Percentiles rank a stretch among this genome's conserved stretches.
Evolutionary conservation across 108 stramenopile species (phyloP).

Genomic region (Fistulifera pelliculosa): DNA sequence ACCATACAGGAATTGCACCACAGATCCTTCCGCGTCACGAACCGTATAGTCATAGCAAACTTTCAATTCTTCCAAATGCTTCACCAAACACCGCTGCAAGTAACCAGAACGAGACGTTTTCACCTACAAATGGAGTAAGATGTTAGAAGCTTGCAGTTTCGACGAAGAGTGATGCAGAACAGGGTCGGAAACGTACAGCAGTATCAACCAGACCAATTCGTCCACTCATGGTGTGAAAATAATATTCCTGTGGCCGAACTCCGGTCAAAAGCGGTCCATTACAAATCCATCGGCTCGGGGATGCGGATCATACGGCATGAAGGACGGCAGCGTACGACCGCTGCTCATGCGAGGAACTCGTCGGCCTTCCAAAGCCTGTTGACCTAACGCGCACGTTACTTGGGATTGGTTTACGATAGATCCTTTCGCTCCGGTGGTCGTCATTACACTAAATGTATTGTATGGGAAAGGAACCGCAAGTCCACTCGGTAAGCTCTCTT

Average conservation of each 20-base stretch:
- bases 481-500: constrained; percentile 92
- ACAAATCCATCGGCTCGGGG: constrained; percentile 99
- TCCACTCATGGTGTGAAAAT: constrained; percentile 99
- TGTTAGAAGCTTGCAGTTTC: constrained; percentile 21
- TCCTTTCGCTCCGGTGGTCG: constrained; percentile 97
- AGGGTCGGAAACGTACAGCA: constrained; percentile 44
- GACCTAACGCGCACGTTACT: constrained; percentile 97
- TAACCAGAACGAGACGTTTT: constrained; percentile 99
- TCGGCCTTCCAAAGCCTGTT: constrained; percentile 98
- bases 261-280: constrained; percentile 98
- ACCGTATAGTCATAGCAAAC: constrained; percentile 97
- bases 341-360: constrained; percentile 96
- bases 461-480: constrained; percentile 93
- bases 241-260: constrained; percentile 96
- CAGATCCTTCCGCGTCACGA: constrained; percentile 93
- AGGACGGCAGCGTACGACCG: constrained; percentile 95
- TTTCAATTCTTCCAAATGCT: constrained; percentile 94
- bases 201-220: constrained; percentile 94
- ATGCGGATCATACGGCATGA: constrained; percentile 92
- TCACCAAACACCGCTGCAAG: constrained; percentile 97
- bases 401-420: constrained; percentile 98
- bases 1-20: constrained; percentile 98
- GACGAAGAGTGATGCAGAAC: constrained; percentile 44
- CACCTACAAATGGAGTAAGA: constrained; percentile 59
- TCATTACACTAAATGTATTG: constrained; percentile 98